Conservation (phyloP, 768 basidiomycete species). For the Russula ochroleuca region DNA sequence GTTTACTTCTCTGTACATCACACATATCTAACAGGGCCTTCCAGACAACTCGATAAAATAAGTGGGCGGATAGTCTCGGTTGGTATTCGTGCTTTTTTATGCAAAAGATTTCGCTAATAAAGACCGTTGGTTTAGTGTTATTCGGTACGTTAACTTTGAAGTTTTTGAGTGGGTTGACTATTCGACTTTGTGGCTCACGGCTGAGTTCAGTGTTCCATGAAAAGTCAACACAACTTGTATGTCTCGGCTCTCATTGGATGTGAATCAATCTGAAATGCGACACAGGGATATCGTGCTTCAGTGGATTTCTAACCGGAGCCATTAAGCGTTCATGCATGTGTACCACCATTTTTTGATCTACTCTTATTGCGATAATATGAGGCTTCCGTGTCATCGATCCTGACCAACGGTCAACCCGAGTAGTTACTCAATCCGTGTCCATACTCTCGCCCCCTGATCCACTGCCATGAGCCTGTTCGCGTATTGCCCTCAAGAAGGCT, state of each 20-base stretch:
- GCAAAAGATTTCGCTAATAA: slow-evolving; percentile 1
- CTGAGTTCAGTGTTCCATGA: slow-evolving; percentile 80
- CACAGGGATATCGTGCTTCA: slow-evolving; percentile 78
- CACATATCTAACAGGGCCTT: neutral
- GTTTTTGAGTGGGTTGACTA: neutral
- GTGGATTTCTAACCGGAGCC: slow-evolving; percentile 77
- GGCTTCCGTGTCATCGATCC: slow-evolving; percentile 8
- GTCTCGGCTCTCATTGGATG: slow-evolving; percentile 30
- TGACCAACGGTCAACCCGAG: slow-evolving; percentile 5
- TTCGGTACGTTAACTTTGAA: slow-evolving; percentile 47
- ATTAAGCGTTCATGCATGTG: slow-evolving; percentile 36
- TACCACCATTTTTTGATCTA: slow-evolving; percentile 6
- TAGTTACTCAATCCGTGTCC: slow-evolving; percentile 63
- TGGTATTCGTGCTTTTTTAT: slow-evolving; percentile 34
- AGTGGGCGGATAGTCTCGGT: slow-evolving; percentile 81
- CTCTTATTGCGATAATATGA: slow-evolving; percentile 8
- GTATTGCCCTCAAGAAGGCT: slow-evolving; percentile 77
- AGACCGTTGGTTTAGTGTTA: slow-evolving; percentile 53
- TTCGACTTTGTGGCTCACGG: neutral
- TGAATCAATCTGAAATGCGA: slow-evolving; percentile 15
- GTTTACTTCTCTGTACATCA: slow-evolving; percentile 30
- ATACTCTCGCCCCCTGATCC: slow-evolving; percentile 51
- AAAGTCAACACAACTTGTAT: slow-evolving; percentile 88
- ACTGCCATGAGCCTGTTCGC: slow-evolving; percentile 64
- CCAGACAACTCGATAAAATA: slow-evolving; percentile 75